Evolutionary conservation across 2,329 filamentous ascomycete genomes (phyloP), one percentile per base, ranked within the genome.

Genomic region (Plectosphaerella plurivora): DNA sequence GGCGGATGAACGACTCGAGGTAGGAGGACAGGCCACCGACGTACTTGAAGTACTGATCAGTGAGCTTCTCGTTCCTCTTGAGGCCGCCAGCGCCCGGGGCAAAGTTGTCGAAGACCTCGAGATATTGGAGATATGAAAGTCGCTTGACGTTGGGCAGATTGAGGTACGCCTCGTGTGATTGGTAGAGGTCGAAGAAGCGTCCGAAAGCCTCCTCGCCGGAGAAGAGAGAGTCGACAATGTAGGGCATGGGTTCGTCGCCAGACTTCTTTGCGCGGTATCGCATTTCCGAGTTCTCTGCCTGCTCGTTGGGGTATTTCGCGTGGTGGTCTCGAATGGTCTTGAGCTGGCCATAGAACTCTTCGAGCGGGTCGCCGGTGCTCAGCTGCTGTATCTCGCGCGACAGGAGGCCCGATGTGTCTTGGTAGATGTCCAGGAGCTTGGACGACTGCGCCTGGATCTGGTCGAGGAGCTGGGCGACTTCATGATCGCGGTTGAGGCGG

Each of bases 161-260:
- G 55, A 97, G 79, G 65, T 91, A 99, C 14, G 88, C 79, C 64
- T 97, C 93, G 69, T 97, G 92, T 59, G 86, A 82, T 39, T 78
- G 81, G 16, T 88, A 93, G 46, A 99, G 73, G 68, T 99, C 94
- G 63, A 99, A 89, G 70, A 90, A 99, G 60, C 91, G 88, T 44
- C 94, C 94, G 63, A 88, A 97, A 0, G 87, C 88, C 69, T 99
- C 94, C 70, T 99, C 95, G 56, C 94, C 94, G 0, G 91, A 96
- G 70, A 99, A 99, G 76, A 97, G 88, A 53, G 84, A 84, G 65
- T 97, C 93, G 47, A 97, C 86, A 50, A 92, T 83, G 44, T 82
- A 83, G 4, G 81, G 77, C 52, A 82, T 69, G 1, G 78, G 74
- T 46, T 87, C 82, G 44, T 84, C 84, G 12, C 78, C 80, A 42